Percentiles rank a stretch among this genome's conserved stretches.
Evolutionary conservation across 805 yeast species (phyloP).

Genomic region (Spencermartinsiella europaea): DNA sequence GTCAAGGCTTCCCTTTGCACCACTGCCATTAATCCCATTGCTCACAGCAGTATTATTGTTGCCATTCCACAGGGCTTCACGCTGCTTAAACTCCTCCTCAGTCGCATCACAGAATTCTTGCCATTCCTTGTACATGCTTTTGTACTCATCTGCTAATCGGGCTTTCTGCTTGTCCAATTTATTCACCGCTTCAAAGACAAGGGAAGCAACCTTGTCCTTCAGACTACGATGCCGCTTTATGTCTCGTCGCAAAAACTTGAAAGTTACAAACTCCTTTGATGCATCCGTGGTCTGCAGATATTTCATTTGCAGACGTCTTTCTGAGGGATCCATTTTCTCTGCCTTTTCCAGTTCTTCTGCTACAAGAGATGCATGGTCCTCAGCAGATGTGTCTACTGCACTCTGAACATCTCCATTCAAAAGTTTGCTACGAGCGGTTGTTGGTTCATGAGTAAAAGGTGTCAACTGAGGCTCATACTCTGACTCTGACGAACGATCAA

Average conservation of each 20-base stretch:
- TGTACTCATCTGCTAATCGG: slow-evolving; percentile 8
- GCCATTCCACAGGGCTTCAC: background rate
- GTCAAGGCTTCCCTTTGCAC: background rate
- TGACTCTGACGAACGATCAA: background rate
- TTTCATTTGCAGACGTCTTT: background rate
- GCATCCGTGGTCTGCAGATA: background rate
- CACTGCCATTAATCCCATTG: background rate
- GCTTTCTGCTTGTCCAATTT: background rate
- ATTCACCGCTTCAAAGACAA: background rate
- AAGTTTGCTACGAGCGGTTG: background rate
- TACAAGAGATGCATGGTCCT: background rate
- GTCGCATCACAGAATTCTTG: slow-evolving; percentile 14
- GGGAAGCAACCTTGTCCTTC: background rate
- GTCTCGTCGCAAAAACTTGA: background rate
- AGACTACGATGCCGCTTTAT: background rate
- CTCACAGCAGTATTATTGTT: background rate
- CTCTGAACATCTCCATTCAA: background rate
- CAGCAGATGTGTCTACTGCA: background rate
- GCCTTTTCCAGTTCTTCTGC: background rate
- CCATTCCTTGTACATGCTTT: slow-evolving; percentile 13
- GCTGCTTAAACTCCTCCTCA: slow-evolving; percentile 15
- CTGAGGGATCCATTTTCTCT: background rate
- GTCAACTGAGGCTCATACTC: background rate
- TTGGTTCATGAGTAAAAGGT: background rate
- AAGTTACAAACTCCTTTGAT: background rate